phyloP scores from a whole-genome alignment of 116 monocot species.

The Phalaenopsis hybrid region DNA sequence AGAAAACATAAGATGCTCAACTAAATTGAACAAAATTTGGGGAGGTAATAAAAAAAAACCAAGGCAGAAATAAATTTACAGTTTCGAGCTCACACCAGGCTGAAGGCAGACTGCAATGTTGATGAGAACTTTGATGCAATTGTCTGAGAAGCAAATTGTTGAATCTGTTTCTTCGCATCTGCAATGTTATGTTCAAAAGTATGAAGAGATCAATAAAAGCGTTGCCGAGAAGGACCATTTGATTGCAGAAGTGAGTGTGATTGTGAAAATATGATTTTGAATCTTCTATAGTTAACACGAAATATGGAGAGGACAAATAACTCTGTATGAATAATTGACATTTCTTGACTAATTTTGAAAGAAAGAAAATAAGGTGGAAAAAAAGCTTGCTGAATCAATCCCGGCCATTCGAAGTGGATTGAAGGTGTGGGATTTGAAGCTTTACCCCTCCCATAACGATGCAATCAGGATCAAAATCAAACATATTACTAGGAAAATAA shows the following conservation, averaged over 20 bases:
- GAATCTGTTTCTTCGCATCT: constrained; percentile 30
- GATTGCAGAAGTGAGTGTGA: background rate
- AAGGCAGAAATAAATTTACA: background rate
- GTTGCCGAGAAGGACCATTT: background rate
- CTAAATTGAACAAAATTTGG: constrained; percentile 1
- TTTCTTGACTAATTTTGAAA: too few species aligned
- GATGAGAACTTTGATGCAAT: constrained; percentile 23
- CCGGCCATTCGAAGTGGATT: too few species aligned
- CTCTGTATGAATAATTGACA: too few species aligned
- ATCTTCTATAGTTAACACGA: too few species aligned
- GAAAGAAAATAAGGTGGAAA: too few species aligned
- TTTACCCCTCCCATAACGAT: too few species aligned
- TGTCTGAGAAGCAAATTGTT: constrained; percentile 22
- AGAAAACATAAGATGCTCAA: background rate
- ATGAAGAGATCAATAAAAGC: background rate
- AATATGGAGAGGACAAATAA: too few species aligned
- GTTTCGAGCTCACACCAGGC: constrained; percentile 8
- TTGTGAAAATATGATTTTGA: too few species aligned
- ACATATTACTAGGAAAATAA: too few species aligned
- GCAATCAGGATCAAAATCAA: too few species aligned
- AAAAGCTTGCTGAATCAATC: too few species aligned
- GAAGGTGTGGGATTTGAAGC: too few species aligned
- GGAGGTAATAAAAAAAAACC: background rate
- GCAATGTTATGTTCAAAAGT: background rate
- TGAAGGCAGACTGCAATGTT: constrained; percentile 18